Conservation (phyloP, 495 filamentous ascomycete species). For the Penicillium macrosclerotiorum region DNA sequence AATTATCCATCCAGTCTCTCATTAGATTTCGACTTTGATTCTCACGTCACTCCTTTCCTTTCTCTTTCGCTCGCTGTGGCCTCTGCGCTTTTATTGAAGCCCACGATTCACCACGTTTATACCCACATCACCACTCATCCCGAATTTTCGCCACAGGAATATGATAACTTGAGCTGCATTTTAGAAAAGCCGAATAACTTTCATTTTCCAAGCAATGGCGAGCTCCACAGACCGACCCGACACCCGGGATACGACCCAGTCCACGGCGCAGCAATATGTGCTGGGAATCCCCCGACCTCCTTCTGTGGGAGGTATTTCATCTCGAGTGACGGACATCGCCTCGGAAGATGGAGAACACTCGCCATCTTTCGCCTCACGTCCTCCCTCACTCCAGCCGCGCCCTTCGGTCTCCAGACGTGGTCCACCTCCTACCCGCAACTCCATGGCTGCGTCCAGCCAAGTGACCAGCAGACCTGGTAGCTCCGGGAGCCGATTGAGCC, state of each 20-base stretch:
- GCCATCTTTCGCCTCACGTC: slow-evolving; percentile 41
- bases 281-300: slow-evolving; percentile 45
- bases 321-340: slow-evolving; percentile 77
- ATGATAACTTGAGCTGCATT: slow-evolving; percentile 20
- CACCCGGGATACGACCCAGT: slow-evolving; percentile 25
- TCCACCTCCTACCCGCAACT: slow-evolving; percentile 39
- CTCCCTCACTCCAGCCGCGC: slow-evolving; percentile 43
- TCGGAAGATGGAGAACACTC: slow-evolving; percentile 51
- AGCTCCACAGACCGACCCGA: slow-evolving; percentile 26
- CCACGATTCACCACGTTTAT: not conserved
- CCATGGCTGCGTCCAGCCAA: slow-evolving; percentile 32
- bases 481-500: slow-evolving; percentile 70
- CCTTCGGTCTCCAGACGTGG: slow-evolving; percentile 50
- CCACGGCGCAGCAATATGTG: slow-evolving; percentile 28
- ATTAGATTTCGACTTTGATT: slow-evolving; percentile 1
- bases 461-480: slow-evolving; percentile 55
- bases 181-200: slow-evolving; percentile 9
- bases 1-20: slow-evolving; percentile 6
- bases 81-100: not conserved
- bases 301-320: slow-evolving; percentile 66
- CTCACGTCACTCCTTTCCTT: slow-evolving; percentile 18
- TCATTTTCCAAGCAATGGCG: slow-evolving; percentile 21
- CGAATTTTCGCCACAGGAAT: slow-evolving; percentile 3
- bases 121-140: not conserved
- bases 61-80: slow-evolving; percentile 2